Base-by-base conservation (phyloP, 148 eudicot genomes). In the Cornus controversa region DNA sequence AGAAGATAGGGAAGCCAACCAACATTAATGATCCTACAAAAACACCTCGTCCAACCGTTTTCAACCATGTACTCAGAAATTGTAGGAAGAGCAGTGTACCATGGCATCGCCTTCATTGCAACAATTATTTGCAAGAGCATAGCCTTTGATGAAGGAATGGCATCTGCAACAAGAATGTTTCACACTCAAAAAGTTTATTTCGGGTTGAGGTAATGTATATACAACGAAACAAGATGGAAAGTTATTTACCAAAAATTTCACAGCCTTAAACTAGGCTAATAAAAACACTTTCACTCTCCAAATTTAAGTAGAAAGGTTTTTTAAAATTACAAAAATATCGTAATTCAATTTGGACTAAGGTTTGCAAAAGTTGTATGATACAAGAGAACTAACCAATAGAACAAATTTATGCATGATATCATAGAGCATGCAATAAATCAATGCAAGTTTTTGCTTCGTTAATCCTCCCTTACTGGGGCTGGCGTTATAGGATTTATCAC, bases 21-120 rank as follows among this genome's bases (percentile, higher is more conserved):
- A 73, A 91, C 90, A 42, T 90, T 93, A 57, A 79, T 85, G 70
- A 92, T 87, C 45, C 85, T 87, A 45, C 90, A 74, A 78, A 73
- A 90, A 80, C 98, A 94, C 78, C 75, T 89, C 0, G 96, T 92
- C 91, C 94, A 90, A 4, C 98, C 97, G 37, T 29, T 82, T 82
- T 94, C 97, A 47, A 94, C 73, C 85, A 91, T 80, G 73, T 77
- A 89, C 69, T 94, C 98, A 3, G 93, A 91, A 3, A 91, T 20
- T 10, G 94, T 80, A 23, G 94, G 92, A 74, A 89, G 89, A 74
- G 83, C 84, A 27, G 77, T 67, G 79, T 91, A 90, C 92, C 91
- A 90, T 67, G 98, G 98, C 96, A 94, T 91, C 27, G 96, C 96
- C 86, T 91, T 92, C 92, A 92, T 87, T 34, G 97, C 95, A 22